Base-by-base conservation (phyloP, 129 eudicot genomes). In the Scalesia atractyloides region DNA sequence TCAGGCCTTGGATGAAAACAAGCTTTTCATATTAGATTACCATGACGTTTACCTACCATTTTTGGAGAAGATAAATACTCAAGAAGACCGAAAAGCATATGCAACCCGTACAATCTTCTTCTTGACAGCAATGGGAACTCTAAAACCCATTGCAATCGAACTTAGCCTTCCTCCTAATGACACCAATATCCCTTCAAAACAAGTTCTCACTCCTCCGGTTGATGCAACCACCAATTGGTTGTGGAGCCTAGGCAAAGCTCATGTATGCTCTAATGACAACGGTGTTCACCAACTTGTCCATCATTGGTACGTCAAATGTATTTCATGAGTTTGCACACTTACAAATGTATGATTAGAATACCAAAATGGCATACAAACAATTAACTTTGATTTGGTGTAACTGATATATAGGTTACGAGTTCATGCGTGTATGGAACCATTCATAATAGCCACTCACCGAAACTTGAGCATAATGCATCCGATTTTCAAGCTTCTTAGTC, bases 101-200 rank as follows among this genome's bases (percentile, higher is more conserved):
- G 97, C 91, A 7, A 91, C 96, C 8, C 86, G 96, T 0, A 86
- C 97, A 22, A 71, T 91, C 9, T 86, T 88, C 64, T 88, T 86
- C 86, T 82, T 86, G 93, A 86, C 89, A 44, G 72, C 82, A 77
- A 4, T 73, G 12, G 93, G 92, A 74, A 91, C 97, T 34, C 91
- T 91, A 17, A 86, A 86, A 66, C 97, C 97, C 5, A 80, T 92
- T 26, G 97, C 97, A 44, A 92, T 92, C n/a, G 97, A 92, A 86
- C 91, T 89, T 11, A 84, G 89, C 83, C 96, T 89, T 61, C 96
- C 91, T 14, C 44, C 49, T 18, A 63, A 74, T 5, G 91, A 84
- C 19, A 83, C 82, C 14, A 78, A 62, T 76, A 33, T 87, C 13
- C 79, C 78, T 46, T 78, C 86, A 24, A 89, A 82, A 76, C 92